These are phyloP conservation scores for Ustilago nuda DNA, from an alignment of 1,284 basidiomycete genomes.

Conservation along the genomic window DNA sequence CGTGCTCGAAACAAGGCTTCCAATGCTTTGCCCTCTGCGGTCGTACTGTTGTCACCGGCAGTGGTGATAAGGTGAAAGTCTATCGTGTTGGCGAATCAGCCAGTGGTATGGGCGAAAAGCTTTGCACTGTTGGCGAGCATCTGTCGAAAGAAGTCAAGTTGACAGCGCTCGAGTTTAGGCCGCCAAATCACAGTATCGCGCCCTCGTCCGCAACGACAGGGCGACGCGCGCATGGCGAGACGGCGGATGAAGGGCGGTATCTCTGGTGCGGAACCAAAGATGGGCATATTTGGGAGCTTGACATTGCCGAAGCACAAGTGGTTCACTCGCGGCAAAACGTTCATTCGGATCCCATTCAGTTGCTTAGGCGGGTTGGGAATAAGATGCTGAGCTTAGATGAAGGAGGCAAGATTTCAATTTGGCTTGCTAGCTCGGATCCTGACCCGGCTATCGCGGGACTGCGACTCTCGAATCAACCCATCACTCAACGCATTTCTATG, in stretches of 20 bases:
- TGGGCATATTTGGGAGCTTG: constrained; percentile 64
- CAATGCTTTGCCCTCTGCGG: constrained; percentile 53
- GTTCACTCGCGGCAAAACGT: constrained; percentile 46
- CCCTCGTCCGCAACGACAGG: constrained; percentile 25
- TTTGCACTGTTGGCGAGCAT: constrained; percentile 53
- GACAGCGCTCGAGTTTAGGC: constrained; percentile 51
- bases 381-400: constrained; percentile 64
- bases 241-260: constrained; percentile 54
- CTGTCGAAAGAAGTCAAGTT: constrained; percentile 54
- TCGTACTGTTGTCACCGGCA: constrained; percentile 50
- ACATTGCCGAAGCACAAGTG: constrained; percentile 49
- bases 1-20: constrained; percentile 35
- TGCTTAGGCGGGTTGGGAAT: constrained; percentile 56
- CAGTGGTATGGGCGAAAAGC: constrained; percentile 41
- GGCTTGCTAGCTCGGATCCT: constrained; percentile 48
- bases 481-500: constrained; percentile 63
- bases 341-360: constrained; percentile 56
- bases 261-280: constrained; percentile 65
- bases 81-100: constrained; percentile 55
- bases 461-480: constrained; percentile 51
- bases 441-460: constrained; percentile 35
- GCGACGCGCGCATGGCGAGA: constrained; percentile 37
- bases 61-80: constrained; percentile 57
- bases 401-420: constrained; percentile 65
- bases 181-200: constrained; percentile 36